A percentile compares a stretch with the other conserved stretches of the same genome.
Evolutionary conservation across 1,284 basidiomycete genomes (phyloP).

Genomic region (Marasmius oreades): DNA sequence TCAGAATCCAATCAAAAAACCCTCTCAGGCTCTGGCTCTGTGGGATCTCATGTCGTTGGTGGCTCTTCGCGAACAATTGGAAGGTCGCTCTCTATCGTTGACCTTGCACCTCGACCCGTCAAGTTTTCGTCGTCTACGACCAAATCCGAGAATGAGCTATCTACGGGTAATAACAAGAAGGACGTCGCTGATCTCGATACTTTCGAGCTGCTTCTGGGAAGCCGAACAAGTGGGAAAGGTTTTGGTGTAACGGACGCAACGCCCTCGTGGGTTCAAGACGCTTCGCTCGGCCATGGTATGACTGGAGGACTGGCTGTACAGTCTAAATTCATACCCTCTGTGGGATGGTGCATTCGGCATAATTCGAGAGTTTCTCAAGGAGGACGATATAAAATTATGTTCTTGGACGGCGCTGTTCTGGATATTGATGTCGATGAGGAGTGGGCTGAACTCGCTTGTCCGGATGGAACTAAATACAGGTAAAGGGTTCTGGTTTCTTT

Average conservation of each 20-base stretch:
- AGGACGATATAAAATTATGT: slow-evolving; percentile 42
- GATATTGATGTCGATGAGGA: slow-evolving; percentile 42
- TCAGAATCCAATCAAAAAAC: neutral
- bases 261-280: too few species aligned
- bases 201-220: too few species aligned
- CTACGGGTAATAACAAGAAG: slow-evolving; percentile 6
- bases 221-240: too few species aligned
- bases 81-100: slow-evolving; percentile 18
- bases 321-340: slow-evolving; percentile 35
- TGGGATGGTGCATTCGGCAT: slow-evolving; percentile 44
- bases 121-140: slow-evolving; percentile 18
- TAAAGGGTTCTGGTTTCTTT: slow-evolving; percentile 16
- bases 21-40: neutral
- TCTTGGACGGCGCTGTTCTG: slow-evolving; percentile 39
- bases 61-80: slow-evolving; percentile 2
- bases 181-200: neutral
- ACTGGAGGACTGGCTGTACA: slow-evolving; percentile 10
- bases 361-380: slow-evolving; percentile 31
- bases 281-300: too few species aligned
- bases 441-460: slow-evolving; percentile 31
- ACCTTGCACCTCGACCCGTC: slow-evolving; percentile 22
- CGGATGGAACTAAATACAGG: slow-evolving; percentile 26
- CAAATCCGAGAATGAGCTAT: too few species aligned
- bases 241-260: too few species aligned
- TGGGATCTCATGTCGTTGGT: neutral